These are phyloP conservation scores for Fraxinus dipetala DNA, from an alignment of 305 asterid genomes.

Conservation along the genomic window DNA sequence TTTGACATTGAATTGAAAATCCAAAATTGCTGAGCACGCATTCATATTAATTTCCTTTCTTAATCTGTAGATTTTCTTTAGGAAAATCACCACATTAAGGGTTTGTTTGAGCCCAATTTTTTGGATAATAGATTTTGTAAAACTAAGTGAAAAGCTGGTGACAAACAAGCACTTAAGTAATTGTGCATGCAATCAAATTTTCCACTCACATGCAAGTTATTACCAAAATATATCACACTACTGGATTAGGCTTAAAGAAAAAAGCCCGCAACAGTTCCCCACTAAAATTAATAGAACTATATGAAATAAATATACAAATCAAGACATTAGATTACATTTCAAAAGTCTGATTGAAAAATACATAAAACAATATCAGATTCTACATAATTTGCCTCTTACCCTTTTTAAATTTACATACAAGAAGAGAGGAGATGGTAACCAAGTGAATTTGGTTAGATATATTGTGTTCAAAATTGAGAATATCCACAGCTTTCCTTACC, in stretches of 20 bases:
- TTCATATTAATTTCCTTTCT: not conserved
- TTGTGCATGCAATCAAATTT: not conserved
- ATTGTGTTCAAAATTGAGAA: constrained; percentile 1
- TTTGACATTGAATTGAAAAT: not conserved
- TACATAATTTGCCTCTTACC: constrained; percentile 16
- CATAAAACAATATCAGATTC: not conserved
- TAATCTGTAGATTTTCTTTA: not conserved
- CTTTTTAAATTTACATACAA: constrained; percentile 26
- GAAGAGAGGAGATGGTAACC: constrained; percentile 5
- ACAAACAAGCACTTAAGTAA: not conserved
- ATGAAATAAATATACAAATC: not conserved
- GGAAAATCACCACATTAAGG: not conserved
- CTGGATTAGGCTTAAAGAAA: not conserved
- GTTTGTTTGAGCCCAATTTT: not conserved
- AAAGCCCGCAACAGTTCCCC: not conserved
- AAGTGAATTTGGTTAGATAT: constrained; percentile 11
- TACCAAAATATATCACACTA: not conserved
- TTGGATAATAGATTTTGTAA: not conserved
- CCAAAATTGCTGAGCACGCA: not conserved
- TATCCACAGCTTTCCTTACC: constrained; percentile 7
- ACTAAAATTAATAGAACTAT: not conserved
- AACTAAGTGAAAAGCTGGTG: not conserved
- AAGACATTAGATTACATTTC: not conserved
- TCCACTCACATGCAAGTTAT: not conserved
- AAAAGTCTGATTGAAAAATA: not conserved